Evolutionary conservation across 768 basidiomycete genomes (phyloP).

Genomic region (Sistotremastrum niveocremeum): DNA sequence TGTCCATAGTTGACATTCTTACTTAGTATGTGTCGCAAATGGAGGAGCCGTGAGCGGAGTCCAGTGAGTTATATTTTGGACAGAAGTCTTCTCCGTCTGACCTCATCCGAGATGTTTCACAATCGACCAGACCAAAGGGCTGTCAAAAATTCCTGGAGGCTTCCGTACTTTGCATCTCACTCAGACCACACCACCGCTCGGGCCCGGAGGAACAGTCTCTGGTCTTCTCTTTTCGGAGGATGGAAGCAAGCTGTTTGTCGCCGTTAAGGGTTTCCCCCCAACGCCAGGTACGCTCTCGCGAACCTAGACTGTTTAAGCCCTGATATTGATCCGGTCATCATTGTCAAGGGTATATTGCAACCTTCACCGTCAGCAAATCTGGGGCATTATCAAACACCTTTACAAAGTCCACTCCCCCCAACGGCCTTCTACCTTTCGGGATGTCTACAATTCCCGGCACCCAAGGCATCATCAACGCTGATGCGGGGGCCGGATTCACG

Average conservation of each 20-base stretch:
- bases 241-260: constrained; percentile 8
- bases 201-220: constrained; percentile 8
- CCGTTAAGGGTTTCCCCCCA: constrained; percentile 11
- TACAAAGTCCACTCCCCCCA: constrained; percentile 20
- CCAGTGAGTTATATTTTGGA: constrained; percentile 12
- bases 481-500: constrained; percentile 16
- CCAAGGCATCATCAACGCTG: constrained; percentile 17
- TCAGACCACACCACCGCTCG: constrained; percentile 11
- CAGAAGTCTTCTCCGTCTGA: not conserved
- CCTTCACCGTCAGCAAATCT: not conserved
- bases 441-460: constrained; percentile 22
- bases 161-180: constrained; percentile 8
- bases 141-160: constrained; percentile 6
- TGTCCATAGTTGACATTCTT: too few relatives aligned
- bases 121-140: constrained; percentile 7
- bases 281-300: not conserved
- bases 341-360: too few relatives aligned
- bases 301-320: not conserved
- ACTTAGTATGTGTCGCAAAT: constrained; percentile 21
- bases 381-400: constrained; percentile 32
- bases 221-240: constrained; percentile 10
- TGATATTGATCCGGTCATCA: too few relatives aligned
- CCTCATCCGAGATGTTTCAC: constrained; percentile 6
- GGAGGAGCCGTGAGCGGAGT: constrained; percentile 24
- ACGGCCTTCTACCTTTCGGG: constrained; percentile 34